Evolutionary conservation across 805 yeast species (phyloP), one percentile per base, ranked within the genome.

Genomic region (Saccharomycopsis fermentans): DNA sequence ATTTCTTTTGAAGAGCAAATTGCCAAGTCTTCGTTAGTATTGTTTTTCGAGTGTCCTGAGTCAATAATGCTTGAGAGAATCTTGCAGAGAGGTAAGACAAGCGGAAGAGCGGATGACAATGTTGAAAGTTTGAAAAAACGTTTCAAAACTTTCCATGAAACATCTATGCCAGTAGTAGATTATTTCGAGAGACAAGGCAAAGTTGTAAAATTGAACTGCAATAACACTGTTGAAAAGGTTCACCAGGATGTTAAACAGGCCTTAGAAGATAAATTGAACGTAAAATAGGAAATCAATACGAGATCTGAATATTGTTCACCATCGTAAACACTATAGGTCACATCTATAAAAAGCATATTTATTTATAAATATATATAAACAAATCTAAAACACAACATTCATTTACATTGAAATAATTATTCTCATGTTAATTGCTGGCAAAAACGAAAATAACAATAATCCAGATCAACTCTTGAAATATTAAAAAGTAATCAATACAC

Each of bases 61-160:
- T 68, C 73, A 47, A 87, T 89, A 57, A 91, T 92, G 97, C 77
- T 90, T 64, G 73, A 80, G 63, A 83, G 99, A 70, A 78, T 92
- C 62, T 74, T 92, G 60, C 87, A 90, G 71, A 82, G 99, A 72
- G 96, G 97, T 34, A 87, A 92, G 76, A 92, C 97, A 14, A 84
- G 94, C 67, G 99, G 99, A 36, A 83, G 99, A 70, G 70, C 87
- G 29, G 99, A 92, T 71, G 99, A 92, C 70, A 92, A 92, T 72
- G 80, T 86, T 58, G 97, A 91, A 69, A 83, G 92, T 63, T 91
- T 94, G 70, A 83, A 79, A 68, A 91, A 94, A 75, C 82, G 99
- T 71, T 92, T 92, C 76, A 81, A 76, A 66, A 86, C 92, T 12
- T 92, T 92, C 67, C 70, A 84, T 48, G 95, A 90, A 52, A 90